Evolutionary conservation across 257 asterid genomes (phyloP).

Genomic region (Jacaranda mimosifolia): DNA sequence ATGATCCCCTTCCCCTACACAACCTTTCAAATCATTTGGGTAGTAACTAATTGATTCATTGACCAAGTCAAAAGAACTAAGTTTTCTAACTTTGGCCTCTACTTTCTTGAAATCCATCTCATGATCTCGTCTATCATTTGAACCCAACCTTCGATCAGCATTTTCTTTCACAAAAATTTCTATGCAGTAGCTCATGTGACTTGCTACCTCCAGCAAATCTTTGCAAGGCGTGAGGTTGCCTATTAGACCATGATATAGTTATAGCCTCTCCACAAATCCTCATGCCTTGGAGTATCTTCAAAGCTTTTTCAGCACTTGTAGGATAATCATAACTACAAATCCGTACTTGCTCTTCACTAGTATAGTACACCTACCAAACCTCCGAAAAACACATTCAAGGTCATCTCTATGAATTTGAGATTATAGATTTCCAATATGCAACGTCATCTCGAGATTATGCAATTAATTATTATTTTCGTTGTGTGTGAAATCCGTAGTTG

Average conservation of each 20-base stretch:
- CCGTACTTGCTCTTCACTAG: slow-evolving; percentile 63
- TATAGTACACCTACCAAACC: slow-evolving; percentile 65
- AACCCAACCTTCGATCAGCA: slow-evolving; percentile 32
- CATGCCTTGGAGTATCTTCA: slow-evolving; percentile 59
- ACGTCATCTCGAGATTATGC: slow-evolving; percentile 31
- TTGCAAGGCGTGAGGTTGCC: slow-evolving; percentile 55
- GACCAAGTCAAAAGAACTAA: slow-evolving; percentile 40
- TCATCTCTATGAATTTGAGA: slow-evolving; percentile 52
- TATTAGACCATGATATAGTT: slow-evolving; percentile 68
- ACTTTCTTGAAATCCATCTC: slow-evolving; percentile 33
- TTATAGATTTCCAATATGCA: slow-evolving; percentile 71
- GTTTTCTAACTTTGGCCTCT: slow-evolving; percentile 34
- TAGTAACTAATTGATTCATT: slow-evolving; percentile 37
- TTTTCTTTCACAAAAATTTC: slow-evolving; percentile 41
- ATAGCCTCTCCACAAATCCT: slow-evolving; percentile 68
- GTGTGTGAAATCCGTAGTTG: neutral
- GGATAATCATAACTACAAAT: slow-evolving; percentile 64
- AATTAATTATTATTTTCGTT: neutral
- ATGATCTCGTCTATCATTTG: slow-evolving; percentile 36
- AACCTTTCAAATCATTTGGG: slow-evolving; percentile 26
- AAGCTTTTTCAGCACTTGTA: slow-evolving; percentile 66
- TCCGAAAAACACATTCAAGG: slow-evolving; percentile 59
- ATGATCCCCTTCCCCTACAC: slow-evolving; percentile 32
- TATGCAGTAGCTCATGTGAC: slow-evolving; percentile 38
- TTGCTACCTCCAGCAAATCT: slow-evolving; percentile 47